Evolutionary conservation across 1,284 basidiomycete species (phyloP).

Genomic region (Cystobasidium sp.): DNA sequence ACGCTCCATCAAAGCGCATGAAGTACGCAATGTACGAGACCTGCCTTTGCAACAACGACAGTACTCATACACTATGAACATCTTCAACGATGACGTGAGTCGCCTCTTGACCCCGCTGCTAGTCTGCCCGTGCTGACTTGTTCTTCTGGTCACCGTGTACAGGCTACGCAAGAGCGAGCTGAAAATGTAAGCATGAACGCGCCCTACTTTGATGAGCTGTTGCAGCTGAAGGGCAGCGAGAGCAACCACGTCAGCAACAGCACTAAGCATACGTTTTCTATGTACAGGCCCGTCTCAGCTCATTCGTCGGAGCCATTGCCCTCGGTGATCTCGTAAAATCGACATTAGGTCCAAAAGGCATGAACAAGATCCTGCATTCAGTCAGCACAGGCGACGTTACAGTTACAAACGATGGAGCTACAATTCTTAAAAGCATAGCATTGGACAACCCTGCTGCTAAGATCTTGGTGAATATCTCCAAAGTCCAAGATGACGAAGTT

Average conservation of each 20-base stretch:
- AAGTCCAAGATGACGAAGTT: slow-evolving; percentile 99
- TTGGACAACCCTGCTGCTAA: slow-evolving; percentile 99
- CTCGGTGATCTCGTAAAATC: slow-evolving; percentile 98
- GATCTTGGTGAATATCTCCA: slow-evolving; percentile 99
- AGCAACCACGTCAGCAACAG: background rate
- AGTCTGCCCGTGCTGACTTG: background rate
- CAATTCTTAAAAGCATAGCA: slow-evolving; percentile 95
- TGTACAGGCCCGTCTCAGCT: slow-evolving; percentile 84
- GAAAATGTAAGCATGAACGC: slow-evolving; percentile 42
- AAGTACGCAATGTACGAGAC: background rate
- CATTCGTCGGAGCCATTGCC: slow-evolving; percentile 95
- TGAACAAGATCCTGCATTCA: slow-evolving; percentile 61
- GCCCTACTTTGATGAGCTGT: slow-evolving; percentile 13
- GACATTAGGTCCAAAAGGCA: slow-evolving; percentile 91
- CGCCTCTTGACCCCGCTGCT: too few species aligned
- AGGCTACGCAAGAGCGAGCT: slow-evolving; percentile 45
- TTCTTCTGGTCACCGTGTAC: background rate
- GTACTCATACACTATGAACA: slow-evolving; percentile 19
- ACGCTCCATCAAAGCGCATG: background rate
- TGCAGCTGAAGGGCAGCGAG: background rate
- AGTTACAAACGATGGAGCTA: slow-evolving; percentile 98
- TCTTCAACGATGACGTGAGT: slow-evolving; percentile 40
- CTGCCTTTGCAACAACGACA: background rate
- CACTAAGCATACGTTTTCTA: background rate
- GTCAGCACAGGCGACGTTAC: slow-evolving; percentile 78